A percentile compares a stretch with the other conserved stretches of the same genome.
Evolutionary conservation across 495 filamentous ascomycete species (phyloP).

Genomic region (Cenococcum geophilum): DNA sequence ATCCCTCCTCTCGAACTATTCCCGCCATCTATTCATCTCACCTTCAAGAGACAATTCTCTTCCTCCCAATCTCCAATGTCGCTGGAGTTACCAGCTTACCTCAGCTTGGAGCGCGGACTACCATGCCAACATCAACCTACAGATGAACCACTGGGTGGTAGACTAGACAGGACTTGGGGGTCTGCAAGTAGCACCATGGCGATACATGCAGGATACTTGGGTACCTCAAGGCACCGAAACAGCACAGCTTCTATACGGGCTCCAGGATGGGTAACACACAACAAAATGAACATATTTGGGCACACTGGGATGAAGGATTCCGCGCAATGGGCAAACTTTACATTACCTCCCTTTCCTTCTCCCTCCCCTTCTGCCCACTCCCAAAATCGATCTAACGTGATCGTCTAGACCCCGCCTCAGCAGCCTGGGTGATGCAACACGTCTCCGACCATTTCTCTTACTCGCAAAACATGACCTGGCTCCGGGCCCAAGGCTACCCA

Average conservation of each 20-base stretch:
- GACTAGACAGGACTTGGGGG: conserved; percentile 39
- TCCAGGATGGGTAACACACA: conserved; percentile 45
- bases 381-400: not conserved
- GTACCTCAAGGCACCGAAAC: conserved; percentile 47
- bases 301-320: conserved; percentile 45
- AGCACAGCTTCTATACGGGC: conserved; percentile 45
- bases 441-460: conserved; percentile 48
- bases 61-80: conserved; percentile 46
- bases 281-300: conserved; percentile 49
- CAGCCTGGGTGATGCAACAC: conserved; percentile 49
- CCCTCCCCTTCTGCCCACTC: too few relatives aligned
- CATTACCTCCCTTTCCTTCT: conserved; percentile 9
- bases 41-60: conserved; percentile 41
- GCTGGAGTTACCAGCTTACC: conserved; percentile 38
- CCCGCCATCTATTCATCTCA: conserved; percentile 39
- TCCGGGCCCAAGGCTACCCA: conserved; percentile 41
- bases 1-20: not conserved
- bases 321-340: conserved; percentile 40
- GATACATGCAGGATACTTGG: conserved; percentile 50
- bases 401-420: conserved; percentile 33
- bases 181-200: conserved; percentile 45
- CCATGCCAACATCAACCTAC: conserved; percentile 48
- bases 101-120: conserved; percentile 47
- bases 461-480: conserved; percentile 42
- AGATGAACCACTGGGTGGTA: conserved; percentile 49